Conservation (phyloP, 768 basidiomycete species). For the Daedaleopsis sinensis region DNA sequence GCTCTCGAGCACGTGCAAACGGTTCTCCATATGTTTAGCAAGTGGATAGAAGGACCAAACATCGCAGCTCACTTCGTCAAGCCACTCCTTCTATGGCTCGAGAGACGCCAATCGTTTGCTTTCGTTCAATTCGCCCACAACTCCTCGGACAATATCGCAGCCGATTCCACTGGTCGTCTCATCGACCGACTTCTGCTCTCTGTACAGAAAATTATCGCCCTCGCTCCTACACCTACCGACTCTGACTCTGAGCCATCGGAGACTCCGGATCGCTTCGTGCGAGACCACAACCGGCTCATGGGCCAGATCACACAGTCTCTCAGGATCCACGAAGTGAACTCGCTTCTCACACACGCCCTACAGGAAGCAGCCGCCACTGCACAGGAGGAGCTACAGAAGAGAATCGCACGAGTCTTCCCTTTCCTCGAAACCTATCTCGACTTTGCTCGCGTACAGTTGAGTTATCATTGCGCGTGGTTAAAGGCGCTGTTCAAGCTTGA, state of each 20-base stretch:
- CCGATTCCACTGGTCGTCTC: slow-evolving; percentile 40
- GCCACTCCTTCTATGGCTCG: slow-evolving; percentile 37
- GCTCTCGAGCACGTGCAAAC: slow-evolving; percentile 12
- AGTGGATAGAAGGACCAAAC: slow-evolving; percentile 11
- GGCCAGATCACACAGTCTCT: slow-evolving; percentile 52
- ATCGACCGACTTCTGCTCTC: slow-evolving; percentile 67
- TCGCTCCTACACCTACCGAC: slow-evolving; percentile 15
- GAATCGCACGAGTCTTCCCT: slow-evolving; percentile 59
- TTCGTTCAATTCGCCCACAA: slow-evolving; percentile 1
- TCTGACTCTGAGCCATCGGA: slow-evolving; percentile 30
- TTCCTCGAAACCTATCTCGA: slow-evolving; percentile 71
- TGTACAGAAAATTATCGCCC: slow-evolving; percentile 58
- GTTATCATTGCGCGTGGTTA: slow-evolving; percentile 62
- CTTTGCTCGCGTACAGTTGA: slow-evolving; percentile 61
- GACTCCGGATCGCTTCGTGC: slow-evolving; percentile 52
- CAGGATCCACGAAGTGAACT: slow-evolving; percentile 46
- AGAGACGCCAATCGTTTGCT: slow-evolving; percentile 7
- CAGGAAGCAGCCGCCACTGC: slow-evolving; percentile 39
- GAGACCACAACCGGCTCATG: slow-evolving; percentile 47
- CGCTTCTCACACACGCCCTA: slow-evolving; percentile 45
- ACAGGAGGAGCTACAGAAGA: slow-evolving; percentile 34
- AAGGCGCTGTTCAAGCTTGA: slow-evolving; percentile 84
- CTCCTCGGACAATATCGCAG: not conserved
- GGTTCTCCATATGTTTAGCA: not conserved
- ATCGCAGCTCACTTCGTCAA: slow-evolving; percentile 32